Percentiles rank a stretch among this genome's conserved stretches.
These are phyloP conservation scores for Russula sp. DNA, from an alignment of 768 basidiomycete species.

Conservation along the genomic window DNA sequence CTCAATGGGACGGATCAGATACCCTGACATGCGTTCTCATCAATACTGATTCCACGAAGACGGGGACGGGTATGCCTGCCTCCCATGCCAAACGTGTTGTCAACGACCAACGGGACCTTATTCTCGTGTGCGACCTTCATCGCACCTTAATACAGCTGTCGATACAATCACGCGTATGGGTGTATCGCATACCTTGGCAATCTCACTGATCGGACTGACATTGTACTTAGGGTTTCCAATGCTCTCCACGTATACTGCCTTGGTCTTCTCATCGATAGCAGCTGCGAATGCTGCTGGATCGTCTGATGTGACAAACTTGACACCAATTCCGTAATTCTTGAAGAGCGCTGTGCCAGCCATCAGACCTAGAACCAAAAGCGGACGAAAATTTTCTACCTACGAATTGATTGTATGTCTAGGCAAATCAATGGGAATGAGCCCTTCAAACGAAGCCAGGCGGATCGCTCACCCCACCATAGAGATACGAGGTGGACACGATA, in stretches of 20 bases:
- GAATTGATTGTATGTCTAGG: constrained; percentile 65
- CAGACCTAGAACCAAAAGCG: neutral
- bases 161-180: neutral
- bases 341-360: constrained; percentile 43
- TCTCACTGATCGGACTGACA: constrained; percentile 57
- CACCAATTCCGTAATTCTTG: constrained; percentile 59
- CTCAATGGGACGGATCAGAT: constrained; percentile 62
- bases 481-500: constrained; percentile 60
- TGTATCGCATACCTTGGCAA: constrained; percentile 50
- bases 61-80: constrained; percentile 32
- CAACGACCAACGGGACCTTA: constrained; percentile 72
- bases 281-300: constrained; percentile 53
- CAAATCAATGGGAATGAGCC: neutral
- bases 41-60: neutral
- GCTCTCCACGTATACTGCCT: constrained; percentile 67
- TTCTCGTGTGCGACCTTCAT: constrained; percentile 60
- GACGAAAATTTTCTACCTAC: constrained; percentile 38
- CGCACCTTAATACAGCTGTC: neutral
- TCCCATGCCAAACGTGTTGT: constrained; percentile 75
- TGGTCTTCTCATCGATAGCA: constrained; percentile 73
- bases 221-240: constrained; percentile 75
- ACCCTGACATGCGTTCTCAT: constrained; percentile 30
- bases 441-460: neutral
- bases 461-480: constrained; percentile 63
- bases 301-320: constrained; percentile 55